Conservation (phyloP, 2,329 filamentous ascomycete species). For the Aspergillus puulaauensis region DNA sequence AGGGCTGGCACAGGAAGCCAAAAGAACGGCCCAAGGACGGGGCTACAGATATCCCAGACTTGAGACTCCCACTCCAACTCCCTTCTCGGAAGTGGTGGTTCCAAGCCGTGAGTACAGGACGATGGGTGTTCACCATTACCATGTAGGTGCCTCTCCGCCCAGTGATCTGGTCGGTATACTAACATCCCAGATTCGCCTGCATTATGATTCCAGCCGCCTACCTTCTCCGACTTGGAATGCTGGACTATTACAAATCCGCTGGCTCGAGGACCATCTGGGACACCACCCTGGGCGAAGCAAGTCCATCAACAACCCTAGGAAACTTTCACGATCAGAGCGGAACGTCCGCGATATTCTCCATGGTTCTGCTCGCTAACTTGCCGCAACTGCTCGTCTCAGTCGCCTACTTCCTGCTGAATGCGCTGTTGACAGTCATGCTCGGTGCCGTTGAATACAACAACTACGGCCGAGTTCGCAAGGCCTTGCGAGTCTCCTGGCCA, state of each 20-base stretch:
- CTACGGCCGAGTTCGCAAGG: conserved; percentile 39
- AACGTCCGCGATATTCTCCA: not conserved
- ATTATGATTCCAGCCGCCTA: not conserved
- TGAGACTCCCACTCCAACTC: not conserved
- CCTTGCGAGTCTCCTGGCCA: conserved; percentile 41
- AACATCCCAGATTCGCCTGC: not conserved
- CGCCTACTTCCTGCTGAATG: conserved; percentile 35
- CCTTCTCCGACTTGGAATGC: not conserved
- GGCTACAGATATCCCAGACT: not conserved
- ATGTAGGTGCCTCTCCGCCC: not conserved
- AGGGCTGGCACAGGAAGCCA: not conserved
- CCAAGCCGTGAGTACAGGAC: not conserved
- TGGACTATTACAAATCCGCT: not conserved
- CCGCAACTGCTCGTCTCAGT: conserved; percentile 33
- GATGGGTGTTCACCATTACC: not conserved
- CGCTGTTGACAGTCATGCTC: conserved; percentile 46
- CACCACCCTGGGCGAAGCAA: not conserved
- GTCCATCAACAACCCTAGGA: not conserved
- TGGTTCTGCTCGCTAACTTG: conserved; percentile 17
- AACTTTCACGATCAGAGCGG: not conserved
- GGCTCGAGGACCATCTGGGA: not conserved
- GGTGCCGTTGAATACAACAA: conserved; percentile 28
- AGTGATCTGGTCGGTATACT: too few relatives aligned
- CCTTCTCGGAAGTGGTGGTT: not conserved
- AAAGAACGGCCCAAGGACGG: not conserved